Conservation (phyloP, 164 flowering plant genomes). For the Akebia trifoliata region DNA sequence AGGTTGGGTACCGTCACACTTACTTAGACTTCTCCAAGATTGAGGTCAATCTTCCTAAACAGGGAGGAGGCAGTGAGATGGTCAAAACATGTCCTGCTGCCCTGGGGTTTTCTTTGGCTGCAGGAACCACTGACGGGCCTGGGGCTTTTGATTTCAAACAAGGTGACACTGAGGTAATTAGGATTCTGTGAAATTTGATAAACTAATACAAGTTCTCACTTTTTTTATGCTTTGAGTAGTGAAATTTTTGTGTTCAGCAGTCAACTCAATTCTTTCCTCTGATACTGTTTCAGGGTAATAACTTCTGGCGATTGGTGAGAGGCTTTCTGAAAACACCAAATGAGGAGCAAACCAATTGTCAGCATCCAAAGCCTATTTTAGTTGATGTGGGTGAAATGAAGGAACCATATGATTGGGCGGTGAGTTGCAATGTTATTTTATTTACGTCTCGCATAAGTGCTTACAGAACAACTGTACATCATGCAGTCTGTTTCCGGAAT, state of each 20-base stretch:
- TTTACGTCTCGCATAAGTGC: neutral
- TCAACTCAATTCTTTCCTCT: neutral
- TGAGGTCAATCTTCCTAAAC: conserved; percentile 57
- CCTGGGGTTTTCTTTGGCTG: conserved; percentile 98
- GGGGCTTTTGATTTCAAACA: conserved; percentile 99
- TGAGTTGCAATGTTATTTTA: conserved; percentile 30
- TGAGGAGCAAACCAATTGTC: conserved; percentile 75
- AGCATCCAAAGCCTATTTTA: conserved; percentile 87
- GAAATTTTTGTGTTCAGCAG: conserved; percentile 1
- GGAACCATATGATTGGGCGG: conserved; percentile 96
- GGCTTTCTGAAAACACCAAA: conserved; percentile 63
- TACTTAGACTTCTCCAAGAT: conserved; percentile 81
- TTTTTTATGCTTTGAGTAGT: neutral
- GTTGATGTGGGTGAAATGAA: conserved; percentile 99
- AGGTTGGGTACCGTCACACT: conserved; percentile 72
- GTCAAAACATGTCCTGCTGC: conserved; percentile 97
- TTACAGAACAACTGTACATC: neutral
- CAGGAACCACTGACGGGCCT: conserved; percentile 99
- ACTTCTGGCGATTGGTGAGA: conserved; percentile 87
- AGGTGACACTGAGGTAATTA: conserved; percentile 75
- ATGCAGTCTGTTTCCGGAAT: neutral
- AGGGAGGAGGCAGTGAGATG: conserved; percentile 49
- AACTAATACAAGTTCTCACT: neutral
- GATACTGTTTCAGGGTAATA: conserved; percentile 66
- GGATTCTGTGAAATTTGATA: neutral